Evolutionary conservation across 768 basidiomycete species (phyloP), one percentile per base, ranked within the genome.

Genomic region (Chiua virens): DNA sequence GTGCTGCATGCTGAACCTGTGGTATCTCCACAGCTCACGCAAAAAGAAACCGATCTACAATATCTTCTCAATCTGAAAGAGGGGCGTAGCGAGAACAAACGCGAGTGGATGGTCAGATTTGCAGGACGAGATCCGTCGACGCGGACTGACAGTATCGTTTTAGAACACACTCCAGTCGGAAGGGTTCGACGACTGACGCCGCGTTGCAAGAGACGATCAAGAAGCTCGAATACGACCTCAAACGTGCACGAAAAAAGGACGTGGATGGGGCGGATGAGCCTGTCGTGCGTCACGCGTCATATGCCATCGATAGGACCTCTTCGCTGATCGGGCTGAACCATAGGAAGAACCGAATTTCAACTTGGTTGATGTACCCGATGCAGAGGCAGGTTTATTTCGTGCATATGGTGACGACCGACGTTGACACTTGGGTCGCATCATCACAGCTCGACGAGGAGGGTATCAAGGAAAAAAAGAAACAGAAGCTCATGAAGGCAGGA

Each of bases 391-490:
- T 44, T 34, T 20, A 8, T 27, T 47, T 25, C 7, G 11, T 2
- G 13, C 35, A 25, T 15, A 14, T 2, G 38, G 18, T 23, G 32
- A 18, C 35, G 10, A 27, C 13, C 8, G 22, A 20, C n/a, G 23
- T n/a, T 36, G 32, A 23, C 11, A 8, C 17, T 22, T 21, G 25
- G 21, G 17, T 25, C 8, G 17, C 34, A 3, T 27, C n/a, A 13
- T 21, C 21, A 17, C 52, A 92, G 87, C 78, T 93, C 8, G 90
- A 92, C 59, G 95, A 98, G 63, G 94, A 96, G 36, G 79, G 85
- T 22, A 66, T 98, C 32, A 98, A 91, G 66, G 97, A 99, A 70
- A 99, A 98, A 74, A 86, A 85, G 62, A 90, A 87, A 62, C 97
- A 99, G 66, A 88, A 85, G 57, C 77, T 98, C 28, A 74, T 95